Evolutionary conservation across 192 early-diverging fungal genomes (phyloP), one percentile per base, ranked within the genome.

Genomic region (Entomortierella beljakovae): DNA sequence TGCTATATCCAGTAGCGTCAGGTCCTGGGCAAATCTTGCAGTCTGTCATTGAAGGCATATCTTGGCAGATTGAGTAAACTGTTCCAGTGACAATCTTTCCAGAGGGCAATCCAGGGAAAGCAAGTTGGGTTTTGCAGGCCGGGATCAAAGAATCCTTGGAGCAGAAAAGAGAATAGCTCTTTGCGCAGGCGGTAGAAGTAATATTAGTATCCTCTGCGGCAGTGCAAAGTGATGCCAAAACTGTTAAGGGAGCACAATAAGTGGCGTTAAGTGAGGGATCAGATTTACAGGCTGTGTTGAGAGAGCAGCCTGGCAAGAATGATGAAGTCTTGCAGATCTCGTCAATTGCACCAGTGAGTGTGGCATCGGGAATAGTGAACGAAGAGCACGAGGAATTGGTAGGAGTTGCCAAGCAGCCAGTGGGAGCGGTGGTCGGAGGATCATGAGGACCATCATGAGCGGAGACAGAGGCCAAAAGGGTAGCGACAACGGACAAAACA

Each of bases 271-370:
- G 32, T 11, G 51, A 23, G 16, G 61, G 34, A 26, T 79, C 75
- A 31, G 75, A 66, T 22, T 55, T 25, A 32, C 75, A 79, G 67
- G 75, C 75, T 20, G 57, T 49, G 51, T 65, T 65, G 61, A 79
- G 75, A 15, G 75, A 79, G 75, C 75, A 79, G 58, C 75, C 75
- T 18, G 75, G 75, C n/a, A 79, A 37, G 75, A 65, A 79, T 15
- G 57, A 70, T 18, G 51, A 63, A 40, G 62, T 32, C 55, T 51
- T 70, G 62, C 75, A 79, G 62, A 79, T 79, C 8, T 79, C 67
- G 20, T 7, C 15, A 42, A 79, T 70, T 31, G 67, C 54, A 26
- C 33, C 34, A 42, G 75, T 54, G 55, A 79, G 33, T 31, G 37
- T 79, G 49, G 75, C 56, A 29, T 34, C 32, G 25, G 75, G 67